phyloP scores from a whole-genome alignment of 179 eudicot genomes.

The Beta lomatogona region DNA sequence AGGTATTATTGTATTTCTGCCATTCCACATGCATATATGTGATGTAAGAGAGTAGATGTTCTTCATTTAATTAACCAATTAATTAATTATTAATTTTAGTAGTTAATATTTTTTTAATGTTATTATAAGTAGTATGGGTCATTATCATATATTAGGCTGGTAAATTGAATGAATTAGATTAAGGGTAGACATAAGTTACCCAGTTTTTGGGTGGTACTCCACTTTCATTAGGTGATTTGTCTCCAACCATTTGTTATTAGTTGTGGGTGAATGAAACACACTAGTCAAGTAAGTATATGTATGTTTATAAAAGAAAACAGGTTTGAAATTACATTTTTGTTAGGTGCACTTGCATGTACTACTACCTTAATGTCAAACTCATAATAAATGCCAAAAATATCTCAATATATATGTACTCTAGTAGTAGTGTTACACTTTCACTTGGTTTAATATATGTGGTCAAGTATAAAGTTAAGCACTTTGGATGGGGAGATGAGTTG shows the following conservation, averaged over 20 bases:
- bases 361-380: background rate
- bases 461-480: too few relatives aligned
- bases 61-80: background rate
- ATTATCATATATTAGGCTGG: background rate
- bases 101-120: too few relatives aligned
- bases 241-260: conserved; percentile 7
- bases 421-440: too few relatives aligned
- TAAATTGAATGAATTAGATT: conserved; percentile 15
- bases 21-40: conserved; percentile 36
- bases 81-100: background rate
- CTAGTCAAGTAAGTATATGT: conserved; percentile 1
- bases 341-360: conserved; percentile 13
- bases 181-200: conserved; percentile 25
- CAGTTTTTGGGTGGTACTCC: conserved; percentile 22
- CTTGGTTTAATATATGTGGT: too few relatives aligned
- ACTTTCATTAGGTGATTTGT: conserved; percentile 28
- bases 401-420: too few relatives aligned
- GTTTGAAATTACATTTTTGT: background rate
- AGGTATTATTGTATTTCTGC: conserved; percentile 32
- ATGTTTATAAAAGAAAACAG: background rate
- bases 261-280: background rate
- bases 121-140: background rate
- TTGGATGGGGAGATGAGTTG: too few relatives aligned
- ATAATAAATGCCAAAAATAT: too few relatives aligned
- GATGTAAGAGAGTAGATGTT: background rate